A percentile compares a stretch with the other conserved stretches of the same genome.
Evolutionary conservation across 306 rosid genomes (phyloP).

Genomic region (Heteromeles arbutifolia): DNA sequence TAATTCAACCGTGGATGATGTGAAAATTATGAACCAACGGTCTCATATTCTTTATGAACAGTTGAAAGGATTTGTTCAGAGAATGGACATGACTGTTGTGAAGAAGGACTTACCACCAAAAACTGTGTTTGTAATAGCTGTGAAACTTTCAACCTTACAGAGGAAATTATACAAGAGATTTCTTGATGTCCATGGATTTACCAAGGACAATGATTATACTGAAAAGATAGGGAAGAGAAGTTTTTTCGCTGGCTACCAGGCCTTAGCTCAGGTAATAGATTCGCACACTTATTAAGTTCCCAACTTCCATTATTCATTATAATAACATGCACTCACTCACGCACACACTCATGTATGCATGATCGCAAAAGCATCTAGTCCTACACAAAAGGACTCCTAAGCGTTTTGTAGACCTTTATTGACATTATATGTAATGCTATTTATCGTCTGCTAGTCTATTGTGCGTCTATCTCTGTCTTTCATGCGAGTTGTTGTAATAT

Average conservation of each 20-base stretch:
- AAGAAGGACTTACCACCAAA: conserved; percentile 96
- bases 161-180: conserved; percentile 82
- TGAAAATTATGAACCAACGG: conserved; percentile 97
- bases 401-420: not conserved
- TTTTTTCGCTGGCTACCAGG: conserved; percentile 95
- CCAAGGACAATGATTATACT: conserved; percentile 40
- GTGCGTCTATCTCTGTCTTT: not conserved
- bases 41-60: conserved; percentile 89
- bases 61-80: conserved; percentile 90
- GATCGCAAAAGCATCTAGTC: not conserved
- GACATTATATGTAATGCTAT: not conserved
- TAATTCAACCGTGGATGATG: conserved; percentile 80
- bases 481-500: not conserved
- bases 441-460: not conserved
- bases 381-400: not conserved
- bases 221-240: conserved; percentile 69
- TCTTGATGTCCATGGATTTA: conserved; percentile 91
- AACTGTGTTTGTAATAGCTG: conserved; percentile 91
- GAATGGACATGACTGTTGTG: conserved; percentile 96
- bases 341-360: not conserved
- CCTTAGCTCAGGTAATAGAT: conserved; percentile 81
- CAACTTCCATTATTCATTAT: not conserved
- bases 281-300: not conserved
- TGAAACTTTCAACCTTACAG: conserved; percentile 89
- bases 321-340: not conserved